phyloP scores from a whole-genome alignment of 331 rosid genomes.

The Quercus tomentella region DNA sequence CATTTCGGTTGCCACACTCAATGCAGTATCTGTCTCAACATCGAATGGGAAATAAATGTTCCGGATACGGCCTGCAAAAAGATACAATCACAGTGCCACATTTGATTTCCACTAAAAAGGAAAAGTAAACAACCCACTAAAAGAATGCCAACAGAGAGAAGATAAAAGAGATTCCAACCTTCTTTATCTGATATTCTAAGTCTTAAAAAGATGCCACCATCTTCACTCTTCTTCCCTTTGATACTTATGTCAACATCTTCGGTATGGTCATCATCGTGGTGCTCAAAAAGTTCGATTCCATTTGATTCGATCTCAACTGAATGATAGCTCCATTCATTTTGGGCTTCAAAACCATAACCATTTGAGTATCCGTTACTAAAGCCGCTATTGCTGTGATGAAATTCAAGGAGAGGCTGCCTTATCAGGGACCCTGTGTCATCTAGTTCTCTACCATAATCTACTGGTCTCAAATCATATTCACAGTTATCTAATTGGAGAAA shows the following conservation, averaged over 20 bases:
- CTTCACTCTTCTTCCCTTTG: constrained; percentile 70
- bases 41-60: constrained; percentile 92
- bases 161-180: constrained; percentile 42
- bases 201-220: constrained; percentile 69
- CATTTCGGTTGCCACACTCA: constrained; percentile 92
- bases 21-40: constrained; percentile 73
- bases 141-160: neutral
- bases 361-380: constrained; percentile 42
- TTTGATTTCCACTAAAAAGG: constrained; percentile 11
- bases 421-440: constrained; percentile 36
- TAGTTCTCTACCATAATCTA: constrained; percentile 27
- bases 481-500: constrained; percentile 67
- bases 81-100: constrained; percentile 3
- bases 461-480: constrained; percentile 47
- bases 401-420: constrained; percentile 45
- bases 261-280: constrained; percentile 62
- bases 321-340: constrained; percentile 59
- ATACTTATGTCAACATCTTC: constrained; percentile 81
- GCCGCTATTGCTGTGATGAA: constrained; percentile 36
- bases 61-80: constrained; percentile 67
- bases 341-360: constrained; percentile 42
- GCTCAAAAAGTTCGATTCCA: constrained; percentile 85
- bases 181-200: constrained; percentile 90
- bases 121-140: neutral
- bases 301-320: constrained; percentile 52